These are phyloP conservation scores for Porcisia hertigi DNA, from an alignment of 208 protist genomes.

Conservation along the genomic window DNA sequence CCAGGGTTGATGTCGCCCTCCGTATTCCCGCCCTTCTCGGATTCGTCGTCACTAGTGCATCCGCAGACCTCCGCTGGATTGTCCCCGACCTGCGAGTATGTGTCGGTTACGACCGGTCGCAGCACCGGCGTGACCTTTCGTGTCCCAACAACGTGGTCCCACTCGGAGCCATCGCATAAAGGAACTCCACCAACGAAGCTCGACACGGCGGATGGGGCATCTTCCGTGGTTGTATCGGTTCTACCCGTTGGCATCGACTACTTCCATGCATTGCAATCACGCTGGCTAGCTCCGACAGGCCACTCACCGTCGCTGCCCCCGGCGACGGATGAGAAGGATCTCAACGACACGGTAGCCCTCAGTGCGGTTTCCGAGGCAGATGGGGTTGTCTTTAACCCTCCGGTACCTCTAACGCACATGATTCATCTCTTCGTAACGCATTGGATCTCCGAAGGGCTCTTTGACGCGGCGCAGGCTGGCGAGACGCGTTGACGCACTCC, in stretches of 20 bases:
- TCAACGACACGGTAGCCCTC: constrained; percentile 51
- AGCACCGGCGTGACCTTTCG: constrained; percentile 37
- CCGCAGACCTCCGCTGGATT: not conserved
- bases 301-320: constrained; percentile 17
- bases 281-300: constrained; percentile 32
- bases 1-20: constrained; percentile 3
- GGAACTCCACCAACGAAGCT: not conserved
- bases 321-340: constrained; percentile 33
- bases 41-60: not conserved
- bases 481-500: not conserved
- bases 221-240: constrained; percentile 9
- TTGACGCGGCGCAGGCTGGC: constrained; percentile 34
- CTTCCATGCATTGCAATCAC: constrained; percentile 49
- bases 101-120: constrained; percentile 32
- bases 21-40: not conserved
- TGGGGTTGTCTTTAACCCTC: constrained; percentile 40
- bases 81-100: constrained; percentile 30
- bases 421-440: constrained; percentile 70
- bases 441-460: constrained; percentile 67
- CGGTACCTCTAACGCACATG: constrained; percentile 71
- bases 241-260: constrained; percentile 59
- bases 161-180: not conserved
- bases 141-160: constrained; percentile 24
- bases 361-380: constrained; percentile 38
- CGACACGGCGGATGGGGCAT: not conserved